Conservation (phyloP, 305 asterid genomes). For the Fraxinus paxiana region DNA sequence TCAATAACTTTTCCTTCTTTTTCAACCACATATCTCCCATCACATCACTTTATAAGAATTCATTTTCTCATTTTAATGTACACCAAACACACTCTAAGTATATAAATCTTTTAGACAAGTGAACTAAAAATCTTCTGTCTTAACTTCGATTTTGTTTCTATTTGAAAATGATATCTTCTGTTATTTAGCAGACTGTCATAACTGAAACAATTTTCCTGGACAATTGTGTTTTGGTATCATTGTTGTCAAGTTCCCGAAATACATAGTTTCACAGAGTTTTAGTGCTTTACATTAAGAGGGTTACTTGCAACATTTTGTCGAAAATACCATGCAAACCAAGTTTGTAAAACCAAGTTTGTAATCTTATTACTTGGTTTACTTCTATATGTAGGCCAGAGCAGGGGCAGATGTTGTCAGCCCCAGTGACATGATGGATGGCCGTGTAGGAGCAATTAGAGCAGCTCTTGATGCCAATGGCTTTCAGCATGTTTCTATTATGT, state of each 20-base stretch:
- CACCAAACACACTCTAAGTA: no score
- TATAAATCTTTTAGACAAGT: neutral
- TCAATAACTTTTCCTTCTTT: no score
- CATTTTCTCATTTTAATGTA: no score
- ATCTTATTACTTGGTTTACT: conserved; percentile 11
- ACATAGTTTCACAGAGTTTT: neutral
- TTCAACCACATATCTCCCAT: no score
- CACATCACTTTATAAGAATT: no score
- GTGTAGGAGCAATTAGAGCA: conserved; percentile 85
- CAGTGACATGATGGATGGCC: conserved; percentile 99
- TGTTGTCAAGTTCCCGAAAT: neutral
- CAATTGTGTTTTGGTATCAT: neutral
- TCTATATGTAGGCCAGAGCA: conserved; percentile 67
- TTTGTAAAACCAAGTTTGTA: conserved; percentile 7
- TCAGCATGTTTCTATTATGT: conserved; percentile 88
- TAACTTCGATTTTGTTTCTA: neutral
- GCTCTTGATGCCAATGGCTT: conserved; percentile 93
- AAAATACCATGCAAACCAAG: neutral
- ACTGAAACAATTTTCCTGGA: neutral
- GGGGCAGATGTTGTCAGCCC: conserved; percentile 98
- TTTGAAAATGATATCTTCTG: neutral
- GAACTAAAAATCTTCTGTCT: neutral
- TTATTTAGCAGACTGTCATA: neutral
- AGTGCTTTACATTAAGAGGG: neutral
- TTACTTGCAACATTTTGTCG: neutral